phyloP scores from a whole-genome alignment of 441 rosid species.

The Erodium trifolium region DNA sequence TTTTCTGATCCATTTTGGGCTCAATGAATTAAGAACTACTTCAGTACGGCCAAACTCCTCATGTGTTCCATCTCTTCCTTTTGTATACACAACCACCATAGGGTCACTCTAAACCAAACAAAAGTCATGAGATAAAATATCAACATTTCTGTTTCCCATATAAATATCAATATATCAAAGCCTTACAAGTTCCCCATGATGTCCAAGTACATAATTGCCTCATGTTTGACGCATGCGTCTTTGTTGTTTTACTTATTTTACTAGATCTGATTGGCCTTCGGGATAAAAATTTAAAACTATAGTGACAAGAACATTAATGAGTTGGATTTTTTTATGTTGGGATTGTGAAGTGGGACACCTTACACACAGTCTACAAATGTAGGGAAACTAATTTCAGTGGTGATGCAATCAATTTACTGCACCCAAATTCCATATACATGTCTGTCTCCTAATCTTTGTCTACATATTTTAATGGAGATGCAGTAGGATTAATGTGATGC shows the following conservation, averaged over 20 bases:
- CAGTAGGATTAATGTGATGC: neutral
- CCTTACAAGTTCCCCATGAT: neutral
- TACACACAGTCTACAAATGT: neutral
- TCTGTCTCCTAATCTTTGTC: neutral
- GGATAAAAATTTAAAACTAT: neutral
- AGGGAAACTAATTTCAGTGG: neutral
- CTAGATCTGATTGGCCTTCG: neutral
- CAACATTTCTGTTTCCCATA: neutral
- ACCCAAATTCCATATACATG: neutral
- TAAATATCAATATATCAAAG: neutral
- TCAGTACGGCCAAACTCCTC: constrained; percentile 67
- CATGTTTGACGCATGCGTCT: neutral
- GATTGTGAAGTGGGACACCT: neutral
- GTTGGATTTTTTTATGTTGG: neutral
- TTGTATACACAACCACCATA: constrained; percentile 59
- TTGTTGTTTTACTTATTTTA: no score
- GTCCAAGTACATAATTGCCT: neutral
- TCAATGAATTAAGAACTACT: constrained; percentile 72
- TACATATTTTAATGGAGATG: constrained; percentile 3
- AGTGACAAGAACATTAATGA: neutral
- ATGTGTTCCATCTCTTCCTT: constrained; percentile 58
- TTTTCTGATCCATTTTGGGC: constrained; percentile 69
- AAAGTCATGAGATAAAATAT: constrained; percentile 14
- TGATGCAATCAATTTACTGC: neutral
- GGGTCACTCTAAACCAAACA: constrained; percentile 76